These are phyloP conservation scores for Ulota crispa DNA, from an alignment of 225 moss, liverwort and hornwort genomes.

Conservation along the genomic window DNA sequence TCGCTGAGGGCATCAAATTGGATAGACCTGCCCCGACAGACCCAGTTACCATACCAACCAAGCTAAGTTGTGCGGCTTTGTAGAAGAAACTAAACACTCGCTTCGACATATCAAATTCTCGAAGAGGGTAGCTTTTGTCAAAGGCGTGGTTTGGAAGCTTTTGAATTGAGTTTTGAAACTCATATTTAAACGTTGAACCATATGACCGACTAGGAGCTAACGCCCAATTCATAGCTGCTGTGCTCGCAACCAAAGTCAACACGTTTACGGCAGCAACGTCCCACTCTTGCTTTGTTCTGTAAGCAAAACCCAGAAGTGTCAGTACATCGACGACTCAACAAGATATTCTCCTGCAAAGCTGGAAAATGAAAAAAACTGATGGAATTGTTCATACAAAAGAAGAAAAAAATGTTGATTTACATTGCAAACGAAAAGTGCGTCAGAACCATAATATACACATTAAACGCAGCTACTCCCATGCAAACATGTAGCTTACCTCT, in stretches of 20 bases:
- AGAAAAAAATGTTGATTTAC: neutral
- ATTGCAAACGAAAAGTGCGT: neutral
- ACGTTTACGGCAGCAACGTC: constrained; percentile 87
- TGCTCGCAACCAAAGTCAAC: constrained; percentile 84
- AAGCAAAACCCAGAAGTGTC: constrained; percentile 3
- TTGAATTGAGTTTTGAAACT: constrained; percentile 85
- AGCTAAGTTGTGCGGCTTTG: constrained; percentile 76
- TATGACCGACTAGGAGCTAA: constrained; percentile 90
- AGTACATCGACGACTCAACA: neutral
- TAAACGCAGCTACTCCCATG: neutral
- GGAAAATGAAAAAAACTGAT: neutral
- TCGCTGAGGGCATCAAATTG: constrained; percentile 63
- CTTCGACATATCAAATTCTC: constrained; percentile 80
- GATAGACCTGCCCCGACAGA: constrained; percentile 73
- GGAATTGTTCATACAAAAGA: too few species aligned
- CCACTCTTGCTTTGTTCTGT: constrained; percentile 96
- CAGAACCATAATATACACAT: neutral
- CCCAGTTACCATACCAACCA: constrained; percentile 70
- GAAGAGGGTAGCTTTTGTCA: constrained; percentile 84
- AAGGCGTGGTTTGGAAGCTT: constrained; percentile 94
- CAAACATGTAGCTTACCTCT: constrained; percentile 57
- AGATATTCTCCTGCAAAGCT: neutral
- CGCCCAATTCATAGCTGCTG: constrained; percentile 80
- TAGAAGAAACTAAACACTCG: constrained; percentile 81
- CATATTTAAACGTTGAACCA: constrained; percentile 88